Evolutionary conservation across 106 monocot genomes (phyloP), one percentile per base, ranked within the genome.

Genomic region (Vanilla planifolia): DNA sequence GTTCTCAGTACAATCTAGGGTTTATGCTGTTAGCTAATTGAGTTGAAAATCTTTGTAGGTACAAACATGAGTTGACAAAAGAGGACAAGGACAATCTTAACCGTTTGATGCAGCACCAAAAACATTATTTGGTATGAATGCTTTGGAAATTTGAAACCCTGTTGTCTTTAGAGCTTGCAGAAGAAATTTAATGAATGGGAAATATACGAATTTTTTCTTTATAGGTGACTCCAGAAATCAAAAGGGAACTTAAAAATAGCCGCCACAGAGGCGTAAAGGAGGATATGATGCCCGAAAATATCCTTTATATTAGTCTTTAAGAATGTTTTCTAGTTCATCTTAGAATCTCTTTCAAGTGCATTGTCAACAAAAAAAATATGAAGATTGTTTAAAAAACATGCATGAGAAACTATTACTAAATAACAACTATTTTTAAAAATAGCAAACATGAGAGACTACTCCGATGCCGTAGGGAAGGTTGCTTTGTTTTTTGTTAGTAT

Each of bases 191-290:
- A 19, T 23, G 14, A 23, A 39, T 60, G 41, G 34, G 2, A 47
- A 40, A 27, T 14, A 33, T 67, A 50, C 16, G 53, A 32, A 3
- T 30, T 63, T 9, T 69, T 22, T 62, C 40, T 51, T 3, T 16
- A 20, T 69, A 98, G 96, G 91, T 98, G 60, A 98, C 96, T n/a
- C 96, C 96, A 24, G 96, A 98, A 75, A 91, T 98, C 22, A 73
- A 73, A 22, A 71, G 96, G 71, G 96, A 98, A 61, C 74, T 98
- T 2, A 80, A 81, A 53, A 77, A 66, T 30, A 98, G 96, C 68
- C 73, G 64, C 39, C 84, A 76, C 40, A 80, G 91, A 9, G 96
- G 96, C 4, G 84, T 88, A 51, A 89, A 85, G 60, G 86, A 73
- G 5, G 93, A 81, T 64, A 19, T 50, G 4, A 77, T 80, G 77